Evolutionary conservation across 257 asterid species (phyloP).

Genomic region (Fraxinus anomala): DNA sequence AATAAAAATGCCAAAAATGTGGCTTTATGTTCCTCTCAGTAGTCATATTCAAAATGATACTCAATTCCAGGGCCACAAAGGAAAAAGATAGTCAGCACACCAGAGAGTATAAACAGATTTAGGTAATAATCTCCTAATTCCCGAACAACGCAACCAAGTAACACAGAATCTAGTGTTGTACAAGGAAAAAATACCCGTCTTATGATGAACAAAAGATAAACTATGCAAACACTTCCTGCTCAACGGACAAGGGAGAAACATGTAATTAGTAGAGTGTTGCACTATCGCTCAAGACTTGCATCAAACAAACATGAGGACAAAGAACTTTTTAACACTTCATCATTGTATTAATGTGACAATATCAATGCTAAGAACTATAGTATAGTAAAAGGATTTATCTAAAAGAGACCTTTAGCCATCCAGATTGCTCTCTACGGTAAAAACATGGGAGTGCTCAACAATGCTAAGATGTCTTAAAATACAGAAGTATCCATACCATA

Average conservation of each 20-base stretch:
- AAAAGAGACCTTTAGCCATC: not conserved
- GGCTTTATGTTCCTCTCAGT: not conserved
- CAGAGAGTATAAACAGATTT: not conserved
- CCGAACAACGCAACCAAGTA: not conserved
- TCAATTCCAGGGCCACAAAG: not conserved
- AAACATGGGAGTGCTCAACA: not conserved
- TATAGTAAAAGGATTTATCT: not conserved
- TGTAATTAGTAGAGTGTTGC: not conserved
- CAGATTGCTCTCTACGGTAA: not conserved
- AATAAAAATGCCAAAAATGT: not conserved
- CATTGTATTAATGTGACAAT: not conserved
- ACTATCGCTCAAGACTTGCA: not conserved
- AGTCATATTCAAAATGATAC: not conserved
- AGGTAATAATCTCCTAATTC: not conserved
- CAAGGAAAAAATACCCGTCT: not conserved
- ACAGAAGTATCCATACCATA: not conserved
- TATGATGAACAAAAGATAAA: not conserved
- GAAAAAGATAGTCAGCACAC: not conserved
- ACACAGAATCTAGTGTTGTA: not conserved
- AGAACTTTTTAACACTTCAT: not conserved
- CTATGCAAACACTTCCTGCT: not conserved
- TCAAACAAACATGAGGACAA: not conserved
- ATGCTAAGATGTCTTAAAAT: not conserved
- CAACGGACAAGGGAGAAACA: not conserved
- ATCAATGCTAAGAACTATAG: not conserved